Conservation (phyloP, 345 rosid genomes). For the Melaleuca alternifolia region DNA sequence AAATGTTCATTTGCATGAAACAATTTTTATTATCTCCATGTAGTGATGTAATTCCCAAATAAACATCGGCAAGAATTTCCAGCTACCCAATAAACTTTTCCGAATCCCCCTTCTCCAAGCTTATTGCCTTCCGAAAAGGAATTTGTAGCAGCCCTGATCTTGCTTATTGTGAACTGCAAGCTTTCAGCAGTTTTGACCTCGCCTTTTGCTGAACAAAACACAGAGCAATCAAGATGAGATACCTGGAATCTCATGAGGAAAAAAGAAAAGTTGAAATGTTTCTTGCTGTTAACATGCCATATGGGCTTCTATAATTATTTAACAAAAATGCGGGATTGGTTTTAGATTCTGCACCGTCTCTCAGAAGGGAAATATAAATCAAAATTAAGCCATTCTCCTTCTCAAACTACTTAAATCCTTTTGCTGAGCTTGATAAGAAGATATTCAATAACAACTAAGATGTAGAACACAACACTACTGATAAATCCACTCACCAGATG, state of each 20-base stretch:
- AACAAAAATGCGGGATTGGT: neutral
- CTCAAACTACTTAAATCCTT: neutral
- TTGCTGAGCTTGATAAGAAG: neutral
- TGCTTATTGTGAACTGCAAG: neutral
- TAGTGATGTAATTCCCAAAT: too few species aligned
- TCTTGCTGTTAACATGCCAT: neutral
- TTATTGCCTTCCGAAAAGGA: constrained; percentile 29
- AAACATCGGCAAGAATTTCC: neutral
- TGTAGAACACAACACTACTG: neutral
- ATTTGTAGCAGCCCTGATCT: constrained; percentile 16
- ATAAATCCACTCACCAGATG: neutral
- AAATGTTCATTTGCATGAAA: neutral
- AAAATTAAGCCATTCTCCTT: neutral
- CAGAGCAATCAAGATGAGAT: neutral
- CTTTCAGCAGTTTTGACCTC: neutral
- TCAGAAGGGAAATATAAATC: neutral
- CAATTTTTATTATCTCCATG: neutral
- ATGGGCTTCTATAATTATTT: neutral
- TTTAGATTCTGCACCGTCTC: neutral
- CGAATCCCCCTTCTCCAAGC: constrained; percentile 60
- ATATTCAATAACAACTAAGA: neutral
- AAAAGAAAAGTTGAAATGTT: neutral
- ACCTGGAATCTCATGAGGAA: neutral
- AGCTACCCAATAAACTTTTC: constrained; percentile 39
- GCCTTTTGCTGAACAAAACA: neutral